Percentiles rank a stretch among this genome's conserved stretches.
These are phyloP conservation scores for Zymoseptoria crescenta DNA, from an alignment of 2,329 filamentous ascomycete genomes.

Conservation along the genomic window DNA sequence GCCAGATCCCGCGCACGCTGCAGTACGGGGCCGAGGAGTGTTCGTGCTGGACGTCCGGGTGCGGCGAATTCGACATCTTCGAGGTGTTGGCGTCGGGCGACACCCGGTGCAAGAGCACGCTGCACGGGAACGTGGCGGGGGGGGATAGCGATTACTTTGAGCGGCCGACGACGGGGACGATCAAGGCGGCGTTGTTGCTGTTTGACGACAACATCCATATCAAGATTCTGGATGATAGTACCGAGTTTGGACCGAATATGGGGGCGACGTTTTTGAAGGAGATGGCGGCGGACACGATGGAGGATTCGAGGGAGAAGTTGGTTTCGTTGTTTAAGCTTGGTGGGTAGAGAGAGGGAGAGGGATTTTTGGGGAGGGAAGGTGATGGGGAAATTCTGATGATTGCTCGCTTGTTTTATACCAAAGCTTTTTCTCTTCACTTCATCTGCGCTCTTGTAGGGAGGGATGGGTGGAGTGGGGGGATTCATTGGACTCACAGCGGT, in stretches of 20 bases:
- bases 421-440: not conserved
- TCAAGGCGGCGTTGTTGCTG: slow-evolving; percentile 60
- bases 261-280: slow-evolving; percentile 28
- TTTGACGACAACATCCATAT: slow-evolving; percentile 49
- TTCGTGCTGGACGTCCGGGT: slow-evolving; percentile 63
- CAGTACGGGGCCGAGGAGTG: slow-evolving; percentile 59
- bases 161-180: slow-evolving; percentile 51
- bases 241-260: slow-evolving; percentile 32
- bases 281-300: slow-evolving; percentile 27
- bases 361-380: not conserved
- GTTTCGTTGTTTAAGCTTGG: slow-evolving; percentile 33
- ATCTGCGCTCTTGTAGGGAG: not conserved
- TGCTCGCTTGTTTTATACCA: not conserved
- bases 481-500: not conserved
- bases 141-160: slow-evolving; percentile 66
- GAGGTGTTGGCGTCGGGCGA: slow-evolving; percentile 62
- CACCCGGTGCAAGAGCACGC: slow-evolving; percentile 59
- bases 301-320: slow-evolving; percentile 24
- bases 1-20: slow-evolving; percentile 58
- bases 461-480: not conserved
- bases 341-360: not conserved
- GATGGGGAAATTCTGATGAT: not conserved
- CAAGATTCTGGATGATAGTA: slow-evolving; percentile 39
- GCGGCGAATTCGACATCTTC: slow-evolving; percentile 69
- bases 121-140: slow-evolving; percentile 55